Conservation (phyloP, 306 rosid genomes). For the Quercus rubra region DNA sequence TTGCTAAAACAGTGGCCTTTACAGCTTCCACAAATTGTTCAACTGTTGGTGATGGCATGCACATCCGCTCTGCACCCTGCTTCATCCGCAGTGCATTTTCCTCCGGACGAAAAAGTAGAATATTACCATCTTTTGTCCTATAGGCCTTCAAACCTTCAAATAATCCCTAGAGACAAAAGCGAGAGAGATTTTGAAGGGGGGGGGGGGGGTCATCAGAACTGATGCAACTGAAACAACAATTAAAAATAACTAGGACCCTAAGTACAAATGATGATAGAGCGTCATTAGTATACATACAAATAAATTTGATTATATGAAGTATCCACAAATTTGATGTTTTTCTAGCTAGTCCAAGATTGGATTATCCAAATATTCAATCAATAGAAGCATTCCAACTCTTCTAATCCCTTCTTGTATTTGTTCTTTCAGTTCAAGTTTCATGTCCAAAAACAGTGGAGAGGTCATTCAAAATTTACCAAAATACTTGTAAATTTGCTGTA, state of each 20-base stretch:
- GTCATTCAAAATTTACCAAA: no score
- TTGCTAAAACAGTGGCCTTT: slow-evolving; percentile 81
- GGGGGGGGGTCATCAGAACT: background rate
- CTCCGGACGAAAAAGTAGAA: slow-evolving; percentile 88
- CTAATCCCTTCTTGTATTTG: background rate
- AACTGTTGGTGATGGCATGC: slow-evolving; percentile 89
- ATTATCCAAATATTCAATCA: background rate
- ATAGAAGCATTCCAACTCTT: background rate
- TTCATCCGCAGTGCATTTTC: slow-evolving; percentile 85
- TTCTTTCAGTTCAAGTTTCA: background rate
- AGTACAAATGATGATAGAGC: background rate
- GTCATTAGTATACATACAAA: background rate
- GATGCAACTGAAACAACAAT: background rate
- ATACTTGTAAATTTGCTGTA: no score
- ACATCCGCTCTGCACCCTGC: slow-evolving; percentile 91
- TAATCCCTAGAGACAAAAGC: slow-evolving; percentile 58
- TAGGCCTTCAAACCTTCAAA: slow-evolving; percentile 98
- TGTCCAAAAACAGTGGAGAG: background rate
- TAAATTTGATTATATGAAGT: background rate
- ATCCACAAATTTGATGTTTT: background rate
- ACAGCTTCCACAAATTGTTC: slow-evolving; percentile 91
- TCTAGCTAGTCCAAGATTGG: background rate
- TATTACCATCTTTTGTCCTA: slow-evolving; percentile 64
- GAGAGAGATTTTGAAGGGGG: background rate
- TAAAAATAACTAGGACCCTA: background rate